These are phyloP conservation scores for Mortierella claussenii DNA, from an alignment of 192 early-diverging fungal genomes.

Conservation along the genomic window DNA sequence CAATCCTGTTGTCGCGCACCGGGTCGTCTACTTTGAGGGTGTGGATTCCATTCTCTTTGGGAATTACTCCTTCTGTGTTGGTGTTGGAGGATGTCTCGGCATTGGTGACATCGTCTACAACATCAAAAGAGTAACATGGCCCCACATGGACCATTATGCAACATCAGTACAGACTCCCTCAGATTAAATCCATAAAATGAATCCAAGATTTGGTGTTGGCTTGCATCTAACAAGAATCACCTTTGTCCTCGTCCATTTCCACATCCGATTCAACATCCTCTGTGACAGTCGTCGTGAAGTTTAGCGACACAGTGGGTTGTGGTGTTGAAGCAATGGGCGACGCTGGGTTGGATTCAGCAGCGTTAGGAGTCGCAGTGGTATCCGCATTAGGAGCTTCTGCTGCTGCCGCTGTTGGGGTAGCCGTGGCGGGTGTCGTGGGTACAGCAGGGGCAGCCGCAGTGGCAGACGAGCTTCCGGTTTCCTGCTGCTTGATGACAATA, in stretches of 20 bases:
- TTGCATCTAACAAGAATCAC: conserved; percentile 1
- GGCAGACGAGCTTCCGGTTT: not conserved
- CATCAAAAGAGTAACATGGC: not conserved
- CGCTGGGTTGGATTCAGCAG: not conserved
- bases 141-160: not conserved
- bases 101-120: not conserved
- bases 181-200: not conserved
- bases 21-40: not conserved
- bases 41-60: conserved; percentile 11
- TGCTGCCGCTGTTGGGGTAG: not conserved
- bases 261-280: conserved; percentile 10
- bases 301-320: not conserved
- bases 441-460: not conserved
- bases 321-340: conserved; percentile 4
- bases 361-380: not conserved
- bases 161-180: not conserved
- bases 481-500: not conserved
- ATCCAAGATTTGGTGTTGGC: not conserved
- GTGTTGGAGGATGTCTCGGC: not conserved
- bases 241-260: conserved; percentile 8
- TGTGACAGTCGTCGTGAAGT: not conserved
- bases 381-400: not conserved
- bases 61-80: not conserved
- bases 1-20: not conserved
- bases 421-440: not conserved